A percentile compares a stretch with the other conserved stretches of the same genome.
These are phyloP conservation scores for Tolypocladium tropicale DNA, from an alignment of 2,329 filamentous ascomycete genomes.

Conservation along the genomic window DNA sequence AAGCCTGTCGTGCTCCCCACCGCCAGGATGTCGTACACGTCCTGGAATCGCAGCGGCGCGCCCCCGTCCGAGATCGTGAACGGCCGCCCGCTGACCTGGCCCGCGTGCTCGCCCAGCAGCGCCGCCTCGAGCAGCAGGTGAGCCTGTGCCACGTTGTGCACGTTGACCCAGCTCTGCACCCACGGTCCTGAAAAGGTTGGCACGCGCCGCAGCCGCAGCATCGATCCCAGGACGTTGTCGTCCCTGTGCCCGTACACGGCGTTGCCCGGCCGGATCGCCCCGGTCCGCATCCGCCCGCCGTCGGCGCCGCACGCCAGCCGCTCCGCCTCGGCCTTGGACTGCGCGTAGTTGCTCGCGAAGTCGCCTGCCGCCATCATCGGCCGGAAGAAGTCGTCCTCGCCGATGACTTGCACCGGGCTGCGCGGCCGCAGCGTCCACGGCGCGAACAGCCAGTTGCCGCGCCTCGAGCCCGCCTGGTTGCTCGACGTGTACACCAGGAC, in stretches of 20 bases:
- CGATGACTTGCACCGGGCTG: constrained; percentile 32
- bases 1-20: constrained; percentile 20
- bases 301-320: constrained; percentile 36
- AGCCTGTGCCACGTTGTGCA: constrained; percentile 41
- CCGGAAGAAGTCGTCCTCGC: constrained; percentile 31
- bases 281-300: constrained; percentile 32
- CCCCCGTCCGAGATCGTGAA: constrained; percentile 42
- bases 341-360: constrained; percentile 41
- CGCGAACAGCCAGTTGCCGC: constrained; percentile 29
- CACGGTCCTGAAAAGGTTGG: constrained; percentile 33
- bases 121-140: constrained; percentile 43
- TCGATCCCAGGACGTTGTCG: constrained; percentile 19
- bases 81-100: constrained; percentile 31
- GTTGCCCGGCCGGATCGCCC: constrained; percentile 42
- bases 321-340: constrained; percentile 41
- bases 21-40: constrained; percentile 26
- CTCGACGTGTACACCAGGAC: constrained; percentile 41
- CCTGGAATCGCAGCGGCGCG: constrained; percentile 28
- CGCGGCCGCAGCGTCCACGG: constrained; percentile 31
- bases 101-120: constrained; percentile 27
- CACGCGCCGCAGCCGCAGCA: constrained; percentile 24
- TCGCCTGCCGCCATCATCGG: constrained; percentile 26
- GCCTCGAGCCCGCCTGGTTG: constrained; percentile 32
- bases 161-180: constrained; percentile 39
- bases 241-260: constrained; percentile 39